Evolutionary conservation across 2,329 filamentous ascomycete genomes (phyloP), one percentile per base, ranked within the genome.

Genomic region (Keithomyces neogunnii): DNA sequence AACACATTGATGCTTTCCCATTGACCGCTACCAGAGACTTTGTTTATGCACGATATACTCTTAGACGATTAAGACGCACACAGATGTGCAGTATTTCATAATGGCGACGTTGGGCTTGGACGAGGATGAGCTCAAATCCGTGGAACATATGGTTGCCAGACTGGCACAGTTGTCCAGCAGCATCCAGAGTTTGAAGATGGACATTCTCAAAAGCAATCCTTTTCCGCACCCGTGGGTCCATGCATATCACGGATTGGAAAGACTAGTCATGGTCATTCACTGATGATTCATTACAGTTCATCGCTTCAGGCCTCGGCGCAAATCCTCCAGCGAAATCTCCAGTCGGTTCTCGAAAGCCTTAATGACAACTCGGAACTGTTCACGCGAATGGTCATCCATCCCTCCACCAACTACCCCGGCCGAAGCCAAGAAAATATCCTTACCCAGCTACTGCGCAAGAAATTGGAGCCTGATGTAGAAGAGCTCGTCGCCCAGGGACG

Each of bases 401-500:
- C 89, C 0, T 82, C 84, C 10, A 86, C 88, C 2, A 83, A 84
- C 65, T 93, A 81, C 68, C 89, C 82, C 4, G 85, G 81, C 38
- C 84, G 78, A 59, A 84, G 78, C 4, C 82, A 88, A 53, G 81
- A 86, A 65, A 70, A 67, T 47, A 74, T 88, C 3, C 75, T 92
- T 1, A 75, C 80, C 30, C 80, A 85, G 59, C 74, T 95, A 2
- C 73, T 95, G 33, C 84, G 89, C 39, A 95, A 93, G 69, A 93
- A 93, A 65, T 77, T 90, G 47, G 89, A 93, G 58, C 88, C 88
- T 0, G 76, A 81, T 29, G 83, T 90, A 19, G 87, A 91, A 63
- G 81, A 84, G 51, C 84, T 85, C 70, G 82, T 92, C 30, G 78
- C 82, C 28, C 72, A 82, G 48, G 85, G 83, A 1, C 77, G 80